Evolutionary conservation across 805 yeast genomes (phyloP), one percentile per base, ranked within the genome.

Genomic region (Wickerhamia fluorescens): DNA sequence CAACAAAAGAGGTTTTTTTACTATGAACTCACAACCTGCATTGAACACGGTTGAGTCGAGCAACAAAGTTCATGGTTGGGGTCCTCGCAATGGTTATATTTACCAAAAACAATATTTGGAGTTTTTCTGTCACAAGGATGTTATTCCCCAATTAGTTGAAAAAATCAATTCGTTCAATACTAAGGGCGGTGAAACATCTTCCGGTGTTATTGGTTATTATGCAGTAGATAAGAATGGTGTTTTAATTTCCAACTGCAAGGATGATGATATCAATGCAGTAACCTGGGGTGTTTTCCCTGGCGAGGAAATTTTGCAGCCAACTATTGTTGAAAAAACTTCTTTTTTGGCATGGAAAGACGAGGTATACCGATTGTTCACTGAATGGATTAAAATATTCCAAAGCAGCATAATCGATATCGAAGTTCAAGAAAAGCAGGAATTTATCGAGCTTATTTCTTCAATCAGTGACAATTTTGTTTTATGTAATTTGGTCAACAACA

Each of bases 281-380:
- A 89, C 97, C 12, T 89, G 97, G 97, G 97, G 97, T 39, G 86
- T 88, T 31, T 87, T 85, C 75, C 96, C 97, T 16, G 95, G 95
- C 21, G 81, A 80, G 49, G 96, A 89, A 59, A 82, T 89, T 30
- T 68, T 85, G 39, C 97, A 89, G 61, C 96, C 97, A 29, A 89
- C 97, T 0, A 86, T 89, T 51, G 96, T 89, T 13, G 97, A 89
- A 53, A 80, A 78, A 47, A 75, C 78, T 21, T 85, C 96, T 3
- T 89, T 89, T 57, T 62, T 88, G 44, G 97, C 97, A 9, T 89
- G 97, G 97, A 88, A 86, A 53, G 96, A 89, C 53, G 97, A 89
- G 56, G 89, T 89, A 22, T 89, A 71, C 67, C 68, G 86, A 38
- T 77, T 89, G 37, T 68, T 87, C 30, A 65, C 70, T 28, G 95